A percentile compares a stretch with the other conserved stretches of the same genome.
Evolutionary conservation across 768 basidiomycete genomes (phyloP).

Genomic region (Boletus vermiculosoides): DNA sequence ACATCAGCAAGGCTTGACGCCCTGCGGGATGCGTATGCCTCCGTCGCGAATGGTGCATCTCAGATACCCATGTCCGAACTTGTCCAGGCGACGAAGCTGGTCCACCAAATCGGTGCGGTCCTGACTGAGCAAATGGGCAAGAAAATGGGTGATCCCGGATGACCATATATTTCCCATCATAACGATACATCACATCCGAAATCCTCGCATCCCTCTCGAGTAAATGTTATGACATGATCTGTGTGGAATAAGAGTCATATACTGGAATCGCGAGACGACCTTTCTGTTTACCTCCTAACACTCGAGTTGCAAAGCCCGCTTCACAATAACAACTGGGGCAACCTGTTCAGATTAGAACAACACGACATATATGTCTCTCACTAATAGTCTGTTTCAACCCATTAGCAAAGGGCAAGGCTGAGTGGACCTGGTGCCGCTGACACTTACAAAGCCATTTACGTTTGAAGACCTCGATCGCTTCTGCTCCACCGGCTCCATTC

Average conservation of each 20-base stretch:
- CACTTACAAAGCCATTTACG: neutral
- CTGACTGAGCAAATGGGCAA: constrained; percentile 47
- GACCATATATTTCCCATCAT: constrained; percentile 1
- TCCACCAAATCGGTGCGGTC: constrained; percentile 45
- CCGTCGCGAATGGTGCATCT: constrained; percentile 42
- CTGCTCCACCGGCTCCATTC: neutral
- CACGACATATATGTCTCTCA: neutral
- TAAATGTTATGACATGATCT: constrained; percentile 1
- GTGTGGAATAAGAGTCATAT: neutral
- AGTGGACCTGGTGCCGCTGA: neutral
- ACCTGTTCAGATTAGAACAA: neutral
- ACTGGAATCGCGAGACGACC: neutral
- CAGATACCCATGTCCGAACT: constrained; percentile 52
- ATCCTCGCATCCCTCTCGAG: constrained; percentile 5
- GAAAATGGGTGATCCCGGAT: constrained; percentile 27
- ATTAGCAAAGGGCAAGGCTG: neutral
- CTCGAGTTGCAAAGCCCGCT: neutral
- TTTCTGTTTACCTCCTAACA: neutral
- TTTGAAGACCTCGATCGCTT: neutral
- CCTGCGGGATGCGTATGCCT: constrained; percentile 43
- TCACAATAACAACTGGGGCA: neutral
- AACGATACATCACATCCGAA: constrained; percentile 48
- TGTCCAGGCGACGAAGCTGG: constrained; percentile 43
- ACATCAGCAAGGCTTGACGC: constrained; percentile 43
- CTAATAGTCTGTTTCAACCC: neutral